Base-by-base conservation (phyloP, 257 asterid genomes). In the Petunia axillaris region DNA sequence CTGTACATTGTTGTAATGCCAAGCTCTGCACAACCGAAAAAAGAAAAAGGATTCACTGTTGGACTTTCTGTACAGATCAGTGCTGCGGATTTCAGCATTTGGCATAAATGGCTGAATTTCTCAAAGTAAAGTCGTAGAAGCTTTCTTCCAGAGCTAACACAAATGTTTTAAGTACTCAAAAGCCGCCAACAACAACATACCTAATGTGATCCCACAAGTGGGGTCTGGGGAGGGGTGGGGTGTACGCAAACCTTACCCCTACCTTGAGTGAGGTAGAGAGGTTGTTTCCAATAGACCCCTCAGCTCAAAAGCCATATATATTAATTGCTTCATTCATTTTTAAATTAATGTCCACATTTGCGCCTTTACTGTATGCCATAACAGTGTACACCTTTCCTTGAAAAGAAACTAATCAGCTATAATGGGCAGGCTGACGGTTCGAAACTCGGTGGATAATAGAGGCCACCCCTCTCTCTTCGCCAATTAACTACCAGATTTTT, bases 1-100 rank as follows among this genome's bases (percentile, higher is more conserved):
- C 91, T 25, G 98, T 87, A 65, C 85, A 84, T 74, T 83, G 88
- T 78, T 92, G 95, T 75, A 95, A 80, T 63, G 84, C 86, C 80
- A 73, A 80, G 39, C 84, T 92, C 98, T 95, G 92, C 81, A 85
- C 41, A 50, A 60, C 62, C 57, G 39, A 39, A 35, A 74, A 38
- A 41, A 16, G 9, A 65, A 0, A 3, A 35, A 52, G 1, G 6
- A 71, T 71, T 39, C 54, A 2, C 43, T 25, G 59, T 25, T 71
- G 60, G 6, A 25, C 41, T 44, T 25, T 25, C 38, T 14, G 37
- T 46, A 9, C 58, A 70, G 41, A 48, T 25, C 60, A 48, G 60
- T 10, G 41, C 60, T 10, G 44, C 11, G 43, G 11, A 71, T 71
- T 48, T 35, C 16, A 71, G 44, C 43, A 48, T 35, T 55, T 48